A percentile compares a stretch with the other conserved stretches of the same genome.
These are phyloP conservation scores for Tetracladium setigerum DNA, from an alignment of 495 filamentous ascomycete species.

Conservation along the genomic window DNA sequence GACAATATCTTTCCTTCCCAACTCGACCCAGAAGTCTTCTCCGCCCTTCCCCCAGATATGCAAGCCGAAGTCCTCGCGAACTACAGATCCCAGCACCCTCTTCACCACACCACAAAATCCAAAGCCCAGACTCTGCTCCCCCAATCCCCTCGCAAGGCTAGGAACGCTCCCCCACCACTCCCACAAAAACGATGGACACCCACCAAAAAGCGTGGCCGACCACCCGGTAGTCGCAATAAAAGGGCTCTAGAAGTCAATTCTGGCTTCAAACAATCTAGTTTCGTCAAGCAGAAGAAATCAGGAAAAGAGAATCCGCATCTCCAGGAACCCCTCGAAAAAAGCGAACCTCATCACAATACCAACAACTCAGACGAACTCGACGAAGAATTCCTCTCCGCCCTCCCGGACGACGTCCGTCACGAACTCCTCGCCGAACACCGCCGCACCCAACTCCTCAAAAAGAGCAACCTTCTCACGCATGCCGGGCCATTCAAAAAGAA, in stretches of 20 bases:
- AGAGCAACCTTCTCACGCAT: constrained; percentile 25
- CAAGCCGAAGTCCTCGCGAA: constrained; percentile 69
- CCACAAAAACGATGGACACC: constrained; percentile 44
- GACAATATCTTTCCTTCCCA: constrained; percentile 27
- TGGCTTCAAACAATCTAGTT: constrained; percentile 58
- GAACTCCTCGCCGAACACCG: constrained; percentile 72
- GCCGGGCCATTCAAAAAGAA: constrained; percentile 5
- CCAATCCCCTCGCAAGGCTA: constrained; percentile 51
- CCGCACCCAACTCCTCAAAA: constrained; percentile 44
- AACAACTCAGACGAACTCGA: constrained; percentile 44
- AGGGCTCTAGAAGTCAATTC: constrained; percentile 33
- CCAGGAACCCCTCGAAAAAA: background rate
- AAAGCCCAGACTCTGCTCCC: constrained; percentile 35
- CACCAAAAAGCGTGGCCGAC: constrained; percentile 47
- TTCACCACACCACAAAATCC: constrained; percentile 7
- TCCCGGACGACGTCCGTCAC: constrained; percentile 70
- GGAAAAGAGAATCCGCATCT: constrained; percentile 11
- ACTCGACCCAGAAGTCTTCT: constrained; percentile 65
- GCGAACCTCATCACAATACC: constrained; percentile 7
- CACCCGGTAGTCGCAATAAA: constrained; percentile 34
- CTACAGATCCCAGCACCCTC: constrained; percentile 34
- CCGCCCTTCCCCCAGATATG: constrained; percentile 74
- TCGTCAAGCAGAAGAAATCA: constrained; percentile 34
- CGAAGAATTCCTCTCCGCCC: constrained; percentile 65
- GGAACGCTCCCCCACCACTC: constrained; percentile 29